Conservation (phyloP, 2,329 filamentous ascomycete genomes). For the Periconia digitata region DNA sequence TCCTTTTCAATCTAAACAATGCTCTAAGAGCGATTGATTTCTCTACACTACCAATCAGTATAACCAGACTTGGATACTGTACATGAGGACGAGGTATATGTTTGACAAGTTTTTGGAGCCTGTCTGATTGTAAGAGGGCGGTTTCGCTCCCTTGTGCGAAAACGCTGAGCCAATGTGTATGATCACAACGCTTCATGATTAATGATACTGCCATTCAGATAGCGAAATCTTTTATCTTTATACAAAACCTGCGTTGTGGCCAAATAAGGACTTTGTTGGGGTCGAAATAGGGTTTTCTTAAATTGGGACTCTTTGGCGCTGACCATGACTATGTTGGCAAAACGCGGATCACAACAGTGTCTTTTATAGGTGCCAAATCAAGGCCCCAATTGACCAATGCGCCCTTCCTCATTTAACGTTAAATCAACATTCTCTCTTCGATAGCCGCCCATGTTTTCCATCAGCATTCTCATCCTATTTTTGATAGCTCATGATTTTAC, state of each 20-base stretch:
- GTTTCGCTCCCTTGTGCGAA: neutral
- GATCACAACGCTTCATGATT: constrained; percentile 2
- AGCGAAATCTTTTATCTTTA: constrained; percentile 5
- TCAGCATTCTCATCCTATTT: constrained; percentile 8
- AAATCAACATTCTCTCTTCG: constrained; percentile 9
- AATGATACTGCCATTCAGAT: constrained; percentile 6
- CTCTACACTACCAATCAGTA: constrained; percentile 1
- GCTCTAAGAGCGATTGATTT: constrained; percentile 1
- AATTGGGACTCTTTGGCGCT: constrained; percentile 12
- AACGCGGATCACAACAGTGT: constrained; percentile 10
- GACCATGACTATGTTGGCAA: constrained; percentile 10
- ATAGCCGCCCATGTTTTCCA: constrained; percentile 5
- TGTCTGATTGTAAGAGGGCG: constrained; percentile 1
- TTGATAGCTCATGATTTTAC: constrained; percentile 6
- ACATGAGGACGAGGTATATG: constrained; percentile 1
- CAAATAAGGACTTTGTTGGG: constrained; percentile 11
- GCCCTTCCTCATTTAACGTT: constrained; percentile 10
- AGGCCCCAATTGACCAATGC: constrained; percentile 9
- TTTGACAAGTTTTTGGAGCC: constrained; percentile 1
- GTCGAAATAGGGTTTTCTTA: constrained; percentile 11
- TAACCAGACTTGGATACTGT: constrained; percentile 1
- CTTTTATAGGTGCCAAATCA: constrained; percentile 7
- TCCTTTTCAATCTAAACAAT: constrained; percentile 1
- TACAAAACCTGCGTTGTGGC: constrained; percentile 8
- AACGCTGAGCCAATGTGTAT: constrained; percentile 1